Conservation (phyloP, 73 alveolate species). For the Paramecium sexaurelia region DNA sequence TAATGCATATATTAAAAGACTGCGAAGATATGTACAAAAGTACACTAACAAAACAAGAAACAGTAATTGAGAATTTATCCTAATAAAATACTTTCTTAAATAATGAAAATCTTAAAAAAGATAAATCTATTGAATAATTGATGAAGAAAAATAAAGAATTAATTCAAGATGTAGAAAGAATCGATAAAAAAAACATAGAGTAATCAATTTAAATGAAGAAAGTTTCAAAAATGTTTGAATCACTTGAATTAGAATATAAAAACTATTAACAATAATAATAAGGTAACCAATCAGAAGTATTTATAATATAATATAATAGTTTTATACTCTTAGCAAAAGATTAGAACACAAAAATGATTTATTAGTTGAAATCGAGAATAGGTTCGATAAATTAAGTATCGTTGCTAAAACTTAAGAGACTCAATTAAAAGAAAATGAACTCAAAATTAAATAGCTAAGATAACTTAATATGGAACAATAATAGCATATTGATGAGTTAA, state of each 20-base stretch:
- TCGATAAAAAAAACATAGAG: not conserved
- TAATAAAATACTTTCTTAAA: not conserved
- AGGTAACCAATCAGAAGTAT: slow-evolving; percentile 33
- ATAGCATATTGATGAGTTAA: not conserved
- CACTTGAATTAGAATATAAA: not conserved
- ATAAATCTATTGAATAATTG: not conserved
- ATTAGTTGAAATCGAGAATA: not conserved
- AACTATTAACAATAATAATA: not conserved
- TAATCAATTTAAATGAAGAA: not conserved
- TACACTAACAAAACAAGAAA: not conserved
- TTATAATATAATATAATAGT: not conserved
- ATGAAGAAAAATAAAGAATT: slow-evolving; percentile 24
- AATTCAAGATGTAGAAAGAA: not conserved
- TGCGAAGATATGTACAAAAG: slow-evolving; percentile 15
- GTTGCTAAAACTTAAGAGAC: not conserved
- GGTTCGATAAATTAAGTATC: not conserved
- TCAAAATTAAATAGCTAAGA: not conserved
- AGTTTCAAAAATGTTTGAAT: slow-evolving; percentile 12
- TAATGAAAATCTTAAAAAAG: not conserved
- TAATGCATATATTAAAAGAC: slow-evolving; percentile 2
- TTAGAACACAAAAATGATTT: not conserved
- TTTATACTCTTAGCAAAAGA: not conserved
- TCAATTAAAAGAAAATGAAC: slow-evolving; percentile 7
- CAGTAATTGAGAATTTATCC: not conserved
- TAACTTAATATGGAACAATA: not conserved